These are phyloP conservation scores for Rhynchospora tenuis DNA, from an alignment of 176 grass and related monocot genomes.

Conservation along the genomic window DNA sequence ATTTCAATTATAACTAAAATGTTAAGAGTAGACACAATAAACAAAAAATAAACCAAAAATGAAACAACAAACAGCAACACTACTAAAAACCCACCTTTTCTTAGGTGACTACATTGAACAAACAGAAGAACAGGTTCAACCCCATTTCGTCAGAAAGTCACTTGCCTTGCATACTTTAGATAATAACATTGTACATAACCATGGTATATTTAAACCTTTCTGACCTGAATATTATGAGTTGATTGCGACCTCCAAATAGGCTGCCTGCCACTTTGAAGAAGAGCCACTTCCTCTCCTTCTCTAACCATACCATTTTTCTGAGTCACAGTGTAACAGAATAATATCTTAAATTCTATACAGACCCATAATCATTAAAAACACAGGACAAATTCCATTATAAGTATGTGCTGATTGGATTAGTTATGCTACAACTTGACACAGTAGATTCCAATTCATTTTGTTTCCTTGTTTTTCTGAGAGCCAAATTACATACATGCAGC, in stretches of 20 bases:
- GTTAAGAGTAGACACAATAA: background rate
- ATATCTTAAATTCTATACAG: background rate
- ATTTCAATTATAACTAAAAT: background rate
- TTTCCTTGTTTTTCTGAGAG: background rate
- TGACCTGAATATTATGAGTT: slow-evolving; percentile 93
- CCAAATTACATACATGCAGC: background rate
- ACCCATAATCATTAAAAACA: background rate
- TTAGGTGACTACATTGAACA: background rate
- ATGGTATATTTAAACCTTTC: slow-evolving; percentile 41
- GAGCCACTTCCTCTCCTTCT: slow-evolving; percentile 84
- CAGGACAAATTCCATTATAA: background rate
- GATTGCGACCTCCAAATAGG: slow-evolving; percentile 98
- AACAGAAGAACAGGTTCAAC: background rate
- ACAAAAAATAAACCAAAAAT: background rate
- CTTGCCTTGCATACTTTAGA: background rate
- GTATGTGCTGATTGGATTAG: background rate
- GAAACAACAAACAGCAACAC: background rate
- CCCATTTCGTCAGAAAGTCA: background rate
- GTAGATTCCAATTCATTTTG: background rate
- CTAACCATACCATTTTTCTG: slow-evolving; percentile 96
- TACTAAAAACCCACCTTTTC: background rate
- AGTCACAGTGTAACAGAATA: slow-evolving; percentile 7
- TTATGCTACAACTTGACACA: background rate
- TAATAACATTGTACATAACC: background rate
- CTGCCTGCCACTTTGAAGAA: slow-evolving; percentile 80